Conservation (phyloP, 352 stramenopile genomes). For the Phytopythium cucurbitacearum region DNA sequence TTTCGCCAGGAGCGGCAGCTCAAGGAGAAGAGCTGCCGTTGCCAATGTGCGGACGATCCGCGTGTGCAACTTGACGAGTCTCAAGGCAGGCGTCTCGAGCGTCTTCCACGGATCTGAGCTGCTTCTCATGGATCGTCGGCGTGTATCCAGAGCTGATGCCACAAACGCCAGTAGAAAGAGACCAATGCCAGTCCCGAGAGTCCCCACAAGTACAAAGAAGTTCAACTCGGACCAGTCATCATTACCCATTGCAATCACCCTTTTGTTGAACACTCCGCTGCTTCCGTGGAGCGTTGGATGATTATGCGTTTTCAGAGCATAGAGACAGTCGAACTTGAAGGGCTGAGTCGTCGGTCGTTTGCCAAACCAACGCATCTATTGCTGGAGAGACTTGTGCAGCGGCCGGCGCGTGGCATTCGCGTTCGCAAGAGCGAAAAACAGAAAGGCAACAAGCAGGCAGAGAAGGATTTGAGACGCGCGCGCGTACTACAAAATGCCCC, state of each 20-base stretch:
- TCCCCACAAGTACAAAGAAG: conserved; percentile 24
- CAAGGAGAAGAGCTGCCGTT: conserved; percentile 30
- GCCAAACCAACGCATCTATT: too few species aligned
- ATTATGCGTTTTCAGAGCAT: too few species aligned
- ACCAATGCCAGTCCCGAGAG: conserved; percentile 29
- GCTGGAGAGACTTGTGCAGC: too few species aligned
- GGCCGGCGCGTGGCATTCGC: too few species aligned
- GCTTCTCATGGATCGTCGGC: conserved; percentile 13
- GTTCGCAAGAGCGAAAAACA: too few species aligned
- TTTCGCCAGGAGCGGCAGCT: conserved; percentile 27
- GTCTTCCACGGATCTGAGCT: conserved; percentile 11
- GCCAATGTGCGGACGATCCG: conserved; percentile 39
- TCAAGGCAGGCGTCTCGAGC: conserved; percentile 46
- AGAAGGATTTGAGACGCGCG: too few species aligned
- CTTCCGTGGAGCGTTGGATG: too few species aligned
- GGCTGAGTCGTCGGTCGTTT: too few species aligned
- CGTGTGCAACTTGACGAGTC: conserved; percentile 56
- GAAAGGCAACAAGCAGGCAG: too few species aligned
- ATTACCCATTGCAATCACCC: conserved; percentile 3
- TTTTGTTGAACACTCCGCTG: too few species aligned
- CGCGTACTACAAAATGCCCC: background rate
- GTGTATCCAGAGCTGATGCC: conserved; percentile 15
- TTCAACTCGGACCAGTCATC: conserved; percentile 52
- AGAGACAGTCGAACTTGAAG: too few species aligned
- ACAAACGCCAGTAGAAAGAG: conserved; percentile 34